Evolutionary conservation across 176 grass and related monocot genomes (phyloP), one percentile per base, ranked within the genome.

Genomic region (Oryza glaberrima): DNA sequence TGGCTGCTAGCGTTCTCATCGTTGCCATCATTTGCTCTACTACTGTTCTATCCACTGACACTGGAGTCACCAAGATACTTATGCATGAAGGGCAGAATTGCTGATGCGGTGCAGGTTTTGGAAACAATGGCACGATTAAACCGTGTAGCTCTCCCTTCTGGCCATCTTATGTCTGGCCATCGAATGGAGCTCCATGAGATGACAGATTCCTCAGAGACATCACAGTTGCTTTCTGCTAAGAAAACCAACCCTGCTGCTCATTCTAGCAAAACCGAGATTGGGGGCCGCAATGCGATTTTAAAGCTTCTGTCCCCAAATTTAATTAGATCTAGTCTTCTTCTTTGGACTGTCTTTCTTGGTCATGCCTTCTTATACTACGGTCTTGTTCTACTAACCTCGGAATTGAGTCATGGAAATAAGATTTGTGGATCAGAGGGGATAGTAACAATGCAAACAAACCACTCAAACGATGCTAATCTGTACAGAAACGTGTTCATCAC

Each of bases 331-430:
- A 95, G 83, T 51, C 71, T 98, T 87, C 88, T 98, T 75, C 89
- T 95, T 70, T 98, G 96, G 96, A 85, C 75, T 7, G 96, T 95
- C 36, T 98, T 90, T 75, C 90, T 93, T 67, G 91, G 92, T 12
- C 93, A 94, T 56, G 96, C 96, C 14, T 98, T 98, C 91, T 85
- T 91, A 65, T 98, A 98, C 76, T 98, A 98, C 15, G 96, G 93
- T 35, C 78, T 98, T 85, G 91, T 98, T 83, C 80, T 98, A 38
- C 77, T 95, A 77, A 95, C 96, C 19, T 82, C 93, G 66, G 91
- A 95, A 67, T 69, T 98, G 75, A 97, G 92, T 72, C 87, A 91
- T 25, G 94, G 89, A 85, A 95, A 84, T 85, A 93, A 77, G 69
- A 88, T 82, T 66, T 98, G 93, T 75, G 78, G 49, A 65, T 77